These are phyloP conservation scores for Danielia oregonensis DNA, from an alignment of 805 yeast genomes.

Conservation along the genomic window DNA sequence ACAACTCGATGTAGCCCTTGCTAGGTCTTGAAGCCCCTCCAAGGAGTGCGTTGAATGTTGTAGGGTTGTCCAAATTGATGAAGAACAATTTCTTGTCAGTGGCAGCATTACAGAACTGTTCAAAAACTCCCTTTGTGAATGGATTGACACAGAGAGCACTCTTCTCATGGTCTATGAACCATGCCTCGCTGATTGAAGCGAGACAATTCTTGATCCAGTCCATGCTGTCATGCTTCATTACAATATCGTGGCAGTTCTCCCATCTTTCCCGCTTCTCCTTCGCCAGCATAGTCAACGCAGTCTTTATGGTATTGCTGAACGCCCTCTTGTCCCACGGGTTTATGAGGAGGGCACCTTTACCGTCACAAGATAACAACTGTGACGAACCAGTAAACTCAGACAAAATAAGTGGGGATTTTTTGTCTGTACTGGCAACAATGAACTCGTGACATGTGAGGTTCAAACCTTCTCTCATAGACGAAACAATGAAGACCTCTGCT, in stretches of 20 bases:
- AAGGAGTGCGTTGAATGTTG: slow-evolving; percentile 19
- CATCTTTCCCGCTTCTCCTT: slow-evolving; percentile 62
- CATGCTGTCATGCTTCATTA: slow-evolving; percentile 64
- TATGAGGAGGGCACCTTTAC: slow-evolving; percentile 66
- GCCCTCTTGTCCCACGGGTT: slow-evolving; percentile 87
- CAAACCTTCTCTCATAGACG: slow-evolving; percentile 95
- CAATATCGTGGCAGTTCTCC: slow-evolving; percentile 55
- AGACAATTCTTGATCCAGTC: slow-evolving; percentile 68
- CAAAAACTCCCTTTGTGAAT: slow-evolving; percentile 32
- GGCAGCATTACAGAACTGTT: slow-evolving; percentile 23
- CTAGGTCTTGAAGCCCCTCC: slow-evolving; percentile 9
- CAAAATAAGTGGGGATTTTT: slow-evolving; percentile 76
- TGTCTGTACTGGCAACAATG: slow-evolving; percentile 65
- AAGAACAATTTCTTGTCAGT: slow-evolving; percentile 45
- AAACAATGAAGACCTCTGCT: slow-evolving; percentile 83
- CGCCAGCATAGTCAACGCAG: slow-evolving; percentile 60
- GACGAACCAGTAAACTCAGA: slow-evolving; percentile 97
- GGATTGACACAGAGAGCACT: slow-evolving; percentile 23
- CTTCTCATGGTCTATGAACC: slow-evolving; percentile 30
- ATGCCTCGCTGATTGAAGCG: slow-evolving; percentile 44
- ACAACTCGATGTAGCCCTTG: slow-evolving; percentile 16
- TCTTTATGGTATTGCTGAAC: slow-evolving; percentile 59
- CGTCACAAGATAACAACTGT: slow-evolving; percentile 50
- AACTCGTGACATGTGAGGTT: slow-evolving; percentile 95
- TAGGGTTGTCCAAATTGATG: slow-evolving; percentile 48